These are phyloP conservation scores for Galeopsis tetrahit DNA, from an alignment of 257 asterid genomes.

Conservation along the genomic window DNA sequence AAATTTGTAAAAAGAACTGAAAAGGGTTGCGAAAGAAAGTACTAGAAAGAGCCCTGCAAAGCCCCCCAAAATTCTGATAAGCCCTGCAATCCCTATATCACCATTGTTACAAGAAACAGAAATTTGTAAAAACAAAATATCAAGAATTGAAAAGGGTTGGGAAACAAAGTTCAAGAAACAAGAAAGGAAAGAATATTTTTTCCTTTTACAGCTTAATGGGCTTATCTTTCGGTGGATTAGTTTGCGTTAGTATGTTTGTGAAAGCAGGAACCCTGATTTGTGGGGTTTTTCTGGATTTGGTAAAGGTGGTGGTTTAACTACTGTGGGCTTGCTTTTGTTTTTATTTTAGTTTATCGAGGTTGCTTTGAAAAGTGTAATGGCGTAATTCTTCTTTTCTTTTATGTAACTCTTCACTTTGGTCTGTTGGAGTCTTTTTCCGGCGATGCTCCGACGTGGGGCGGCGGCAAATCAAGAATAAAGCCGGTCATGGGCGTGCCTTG, in stretches of 20 bases:
- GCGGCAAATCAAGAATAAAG: neutral
- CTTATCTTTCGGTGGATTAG: neutral
- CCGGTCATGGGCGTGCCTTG: neutral
- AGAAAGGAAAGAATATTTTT: slow-evolving; percentile 23
- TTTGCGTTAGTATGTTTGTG: slow-evolving; percentile 1
- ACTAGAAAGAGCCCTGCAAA: slow-evolving; percentile 41
- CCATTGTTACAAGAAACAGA: slow-evolving; percentile 43
- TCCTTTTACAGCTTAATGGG: slow-evolving; percentile 3
- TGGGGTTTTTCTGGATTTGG: slow-evolving; percentile 34
- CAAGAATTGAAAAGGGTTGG: slow-evolving; percentile 7
- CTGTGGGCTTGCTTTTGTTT: neutral
- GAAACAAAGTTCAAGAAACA: neutral
- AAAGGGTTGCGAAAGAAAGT: slow-evolving; percentile 15
- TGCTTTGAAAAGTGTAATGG: slow-evolving; percentile 3
- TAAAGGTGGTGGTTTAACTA: slow-evolving; percentile 4
- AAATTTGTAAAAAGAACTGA: neutral
- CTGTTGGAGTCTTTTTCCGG: slow-evolving; percentile 12
- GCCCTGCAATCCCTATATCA: slow-evolving; percentile 88
- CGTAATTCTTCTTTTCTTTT: neutral
- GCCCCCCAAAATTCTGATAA: slow-evolving; percentile 61
- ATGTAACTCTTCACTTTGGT: slow-evolving; percentile 5
- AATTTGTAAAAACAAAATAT: neutral
- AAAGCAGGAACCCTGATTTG: slow-evolving; percentile 14
- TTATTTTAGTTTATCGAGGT: slow-evolving; percentile 5
- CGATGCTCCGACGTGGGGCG: slow-evolving; percentile 33